These are phyloP conservation scores for Eudorina sp. DNA, from an alignment of 139 green algal species.

Conservation along the genomic window DNA sequence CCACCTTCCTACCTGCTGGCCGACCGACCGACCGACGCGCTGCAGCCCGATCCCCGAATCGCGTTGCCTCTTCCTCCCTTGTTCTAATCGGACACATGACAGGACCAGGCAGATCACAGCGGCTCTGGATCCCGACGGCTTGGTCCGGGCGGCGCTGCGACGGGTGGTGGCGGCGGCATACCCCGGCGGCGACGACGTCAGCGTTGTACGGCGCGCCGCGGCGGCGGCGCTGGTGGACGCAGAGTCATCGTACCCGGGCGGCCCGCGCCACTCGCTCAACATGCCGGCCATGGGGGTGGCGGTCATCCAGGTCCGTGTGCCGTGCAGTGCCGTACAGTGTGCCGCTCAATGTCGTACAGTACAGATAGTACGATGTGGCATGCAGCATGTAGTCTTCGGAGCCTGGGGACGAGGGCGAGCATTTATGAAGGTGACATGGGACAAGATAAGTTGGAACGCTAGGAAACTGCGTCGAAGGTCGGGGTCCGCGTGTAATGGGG, in stretches of 20 bases:
- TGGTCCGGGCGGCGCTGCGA: slow-evolving; percentile 7
- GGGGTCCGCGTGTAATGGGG: too few relatives aligned
- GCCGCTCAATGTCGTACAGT: neutral
- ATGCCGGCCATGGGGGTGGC: slow-evolving; percentile 1
- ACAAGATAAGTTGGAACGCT: too few relatives aligned
- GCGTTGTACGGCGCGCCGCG: slow-evolving; percentile 28
- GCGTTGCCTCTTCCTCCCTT: too few relatives aligned
- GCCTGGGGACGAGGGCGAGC: too few relatives aligned
- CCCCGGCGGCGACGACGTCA: slow-evolving; percentile 10
- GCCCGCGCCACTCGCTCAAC: neutral
- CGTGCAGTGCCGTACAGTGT: neutral
- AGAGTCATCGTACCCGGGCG: neutral
- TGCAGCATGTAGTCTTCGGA: neutral
- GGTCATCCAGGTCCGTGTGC: neutral
- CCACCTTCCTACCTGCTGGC: neutral
- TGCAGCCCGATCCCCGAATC: too few relatives aligned
- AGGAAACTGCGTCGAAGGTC: too few relatives aligned
- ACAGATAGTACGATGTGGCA: neutral
- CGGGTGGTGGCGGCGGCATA: slow-evolving; percentile 19
- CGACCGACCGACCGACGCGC: neutral
- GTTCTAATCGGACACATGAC: neutral
- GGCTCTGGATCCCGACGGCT: neutral
- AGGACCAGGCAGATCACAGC: neutral
- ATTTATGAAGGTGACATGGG: too few relatives aligned
- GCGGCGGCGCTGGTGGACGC: neutral